Evolutionary conservation across 2,329 filamentous ascomycete species (phyloP).

Genomic region (Penicillium sp.): DNA sequence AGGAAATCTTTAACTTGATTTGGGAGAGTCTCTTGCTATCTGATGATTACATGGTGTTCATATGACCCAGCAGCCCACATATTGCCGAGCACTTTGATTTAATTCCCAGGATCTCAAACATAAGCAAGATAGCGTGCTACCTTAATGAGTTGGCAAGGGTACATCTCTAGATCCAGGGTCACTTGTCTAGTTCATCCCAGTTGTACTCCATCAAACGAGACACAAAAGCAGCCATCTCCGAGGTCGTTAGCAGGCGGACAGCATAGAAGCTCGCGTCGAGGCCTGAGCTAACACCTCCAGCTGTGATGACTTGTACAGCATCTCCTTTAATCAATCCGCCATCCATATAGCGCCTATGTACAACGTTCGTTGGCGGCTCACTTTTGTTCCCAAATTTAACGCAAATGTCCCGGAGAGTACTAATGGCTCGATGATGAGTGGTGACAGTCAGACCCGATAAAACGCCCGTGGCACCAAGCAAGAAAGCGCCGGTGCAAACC

Average conservation of each 20-base stretch:
- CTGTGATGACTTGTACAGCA: constrained; percentile 75
- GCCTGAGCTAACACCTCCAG: constrained; percentile 78
- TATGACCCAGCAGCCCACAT: background rate
- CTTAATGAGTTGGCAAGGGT: background rate
- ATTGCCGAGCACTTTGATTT: background rate
- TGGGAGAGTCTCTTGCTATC: background rate
- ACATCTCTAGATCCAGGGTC: constrained; percentile 5
- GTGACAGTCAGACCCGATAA: constrained; percentile 44
- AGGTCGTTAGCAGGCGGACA: constrained; percentile 79
- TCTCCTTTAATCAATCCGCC: constrained; percentile 40
- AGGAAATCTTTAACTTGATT: background rate
- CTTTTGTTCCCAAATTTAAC: constrained; percentile 16
- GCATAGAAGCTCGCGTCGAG: constrained; percentile 85
- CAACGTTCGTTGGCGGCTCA: constrained; percentile 18
- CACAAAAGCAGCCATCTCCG: constrained; percentile 76
- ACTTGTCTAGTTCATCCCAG: constrained; percentile 61
- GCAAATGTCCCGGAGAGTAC: constrained; percentile 33
- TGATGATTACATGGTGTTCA: background rate
- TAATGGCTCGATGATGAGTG: constrained; percentile 45
- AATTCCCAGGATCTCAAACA: background rate
- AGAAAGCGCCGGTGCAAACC: constrained; percentile 48
- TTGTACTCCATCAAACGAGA: constrained; percentile 78
- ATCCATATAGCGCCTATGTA: constrained; percentile 32
- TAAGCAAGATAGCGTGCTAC: background rate
- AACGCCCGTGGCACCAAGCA: constrained; percentile 47